Conservation (phyloP, 129 eudicot species). For the Flaveria sonorensis region DNA sequence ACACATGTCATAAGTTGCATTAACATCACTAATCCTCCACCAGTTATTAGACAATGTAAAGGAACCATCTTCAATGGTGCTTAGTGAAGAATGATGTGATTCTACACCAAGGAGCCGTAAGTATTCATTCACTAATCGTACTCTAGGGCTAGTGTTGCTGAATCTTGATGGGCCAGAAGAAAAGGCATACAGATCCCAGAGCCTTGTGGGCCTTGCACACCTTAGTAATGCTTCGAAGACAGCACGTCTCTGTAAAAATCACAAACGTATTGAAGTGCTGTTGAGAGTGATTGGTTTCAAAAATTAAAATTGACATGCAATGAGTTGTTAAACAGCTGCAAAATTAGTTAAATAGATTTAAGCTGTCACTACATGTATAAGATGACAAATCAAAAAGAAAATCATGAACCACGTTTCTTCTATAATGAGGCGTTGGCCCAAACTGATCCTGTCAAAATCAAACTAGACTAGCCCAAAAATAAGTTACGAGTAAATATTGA, state of each 20-base stretch:
- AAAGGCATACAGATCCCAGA: constrained; percentile 94
- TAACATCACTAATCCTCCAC: constrained; percentile 88
- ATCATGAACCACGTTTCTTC: neutral
- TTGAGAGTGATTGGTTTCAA: neutral
- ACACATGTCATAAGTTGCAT: constrained; percentile 72
- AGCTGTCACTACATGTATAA: neutral
- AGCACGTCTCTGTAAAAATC: constrained; percentile 72
- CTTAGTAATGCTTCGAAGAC: constrained; percentile 76
- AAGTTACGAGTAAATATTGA: neutral
- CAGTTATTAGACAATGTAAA: constrained; percentile 66
- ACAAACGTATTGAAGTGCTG: neutral
- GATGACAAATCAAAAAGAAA: neutral
- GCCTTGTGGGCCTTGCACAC: constrained; percentile 79
- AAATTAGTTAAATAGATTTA: neutral
- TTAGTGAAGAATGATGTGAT: constrained; percentile 46
- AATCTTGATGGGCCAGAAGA: constrained; percentile 71
- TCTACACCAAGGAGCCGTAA: constrained; percentile 81
- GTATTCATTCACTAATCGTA: constrained; percentile 83
- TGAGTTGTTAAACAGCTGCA: neutral
- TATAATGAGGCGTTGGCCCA: neutral
- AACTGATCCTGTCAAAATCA: neutral
- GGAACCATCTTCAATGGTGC: constrained; percentile 66
- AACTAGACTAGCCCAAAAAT: neutral
- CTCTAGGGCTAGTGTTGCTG: constrained; percentile 65
- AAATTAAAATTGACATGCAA: neutral